A percentile compares a stretch with the other conserved stretches of the same genome.
These are phyloP conservation scores for Melampsora occidentalis DNA, from an alignment of 1,284 basidiomycete species.

Conservation along the genomic window DNA sequence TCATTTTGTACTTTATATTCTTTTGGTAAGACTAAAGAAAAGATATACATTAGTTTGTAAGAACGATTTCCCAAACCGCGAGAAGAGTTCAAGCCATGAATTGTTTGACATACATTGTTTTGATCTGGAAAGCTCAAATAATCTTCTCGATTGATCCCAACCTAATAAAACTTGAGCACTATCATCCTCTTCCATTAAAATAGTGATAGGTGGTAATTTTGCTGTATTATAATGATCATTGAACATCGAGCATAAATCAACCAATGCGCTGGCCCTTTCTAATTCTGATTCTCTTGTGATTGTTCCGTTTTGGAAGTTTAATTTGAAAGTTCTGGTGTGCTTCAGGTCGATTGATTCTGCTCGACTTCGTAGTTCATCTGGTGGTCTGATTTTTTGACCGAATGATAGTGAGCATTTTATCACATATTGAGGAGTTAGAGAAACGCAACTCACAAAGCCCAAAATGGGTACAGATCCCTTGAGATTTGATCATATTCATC, in stretches of 20 bases:
- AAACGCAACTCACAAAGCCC: slow-evolving; percentile 31
- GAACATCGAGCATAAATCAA: not conserved
- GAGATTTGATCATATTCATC: slow-evolving; percentile 53
- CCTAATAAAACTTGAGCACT: slow-evolving; percentile 6
- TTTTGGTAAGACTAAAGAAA: not conserved
- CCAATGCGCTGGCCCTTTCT: not conserved
- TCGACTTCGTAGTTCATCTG: slow-evolving; percentile 6
- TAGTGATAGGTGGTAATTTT: not conserved
- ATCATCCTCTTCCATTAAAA: slow-evolving; percentile 4
- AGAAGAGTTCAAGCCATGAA: too few relatives aligned
- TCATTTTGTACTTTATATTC: not conserved
- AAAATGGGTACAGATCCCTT: slow-evolving; percentile 46
- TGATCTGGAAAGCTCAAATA: not conserved
- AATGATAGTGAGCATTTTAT: not conserved
- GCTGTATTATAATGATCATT: not conserved
- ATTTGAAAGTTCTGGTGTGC: not conserved
- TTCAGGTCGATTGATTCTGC: not conserved
- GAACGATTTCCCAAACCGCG: too few relatives aligned
- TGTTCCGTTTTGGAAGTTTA: not conserved
- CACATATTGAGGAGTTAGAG: not conserved
- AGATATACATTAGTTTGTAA: not conserved
- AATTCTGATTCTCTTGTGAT: not conserved
- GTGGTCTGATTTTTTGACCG: not conserved
- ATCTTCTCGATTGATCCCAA: slow-evolving; percentile 1
- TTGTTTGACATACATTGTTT: not conserved